Evolutionary conservation across 2,329 filamentous ascomycete genomes (phyloP).

Genomic region (Aspergillus udagawae): DNA sequence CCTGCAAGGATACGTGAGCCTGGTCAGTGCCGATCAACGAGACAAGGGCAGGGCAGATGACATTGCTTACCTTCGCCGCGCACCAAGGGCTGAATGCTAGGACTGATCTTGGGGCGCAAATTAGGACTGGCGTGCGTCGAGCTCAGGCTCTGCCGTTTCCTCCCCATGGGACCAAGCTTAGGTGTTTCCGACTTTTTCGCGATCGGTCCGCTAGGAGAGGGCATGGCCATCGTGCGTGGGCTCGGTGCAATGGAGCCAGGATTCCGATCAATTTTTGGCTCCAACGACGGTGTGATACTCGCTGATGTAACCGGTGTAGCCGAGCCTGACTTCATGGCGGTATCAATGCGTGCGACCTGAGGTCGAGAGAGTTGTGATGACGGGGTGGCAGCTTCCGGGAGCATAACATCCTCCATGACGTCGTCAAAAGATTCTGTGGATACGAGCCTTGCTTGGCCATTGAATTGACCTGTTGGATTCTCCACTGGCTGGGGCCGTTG

Average conservation of each 20-base stretch:
- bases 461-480: slow-evolving; percentile 33
- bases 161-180: slow-evolving; percentile 46
- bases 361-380: slow-evolving; percentile 42
- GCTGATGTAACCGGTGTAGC: slow-evolving; percentile 60
- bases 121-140: slow-evolving; percentile 82
- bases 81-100: slow-evolving; percentile 86
- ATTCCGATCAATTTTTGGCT: slow-evolving; percentile 22
- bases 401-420: slow-evolving; percentile 61
- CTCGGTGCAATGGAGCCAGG: slow-evolving; percentile 45
- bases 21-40: slow-evolving; percentile 2
- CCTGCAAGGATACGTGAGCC: slow-evolving; percentile 23
- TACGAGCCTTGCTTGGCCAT: slow-evolving; percentile 31
- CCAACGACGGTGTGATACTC: slow-evolving; percentile 54
- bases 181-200: slow-evolving; percentile 46
- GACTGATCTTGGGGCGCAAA: slow-evolving; percentile 82
- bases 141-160: slow-evolving; percentile 67
- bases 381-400: slow-evolving; percentile 67
- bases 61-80: slow-evolving; percentile 60
- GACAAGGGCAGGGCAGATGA: slow-evolving; percentile 20
- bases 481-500: slow-evolving; percentile 46
- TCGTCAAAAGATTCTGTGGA: slow-evolving; percentile 46
- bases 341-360: slow-evolving; percentile 49
- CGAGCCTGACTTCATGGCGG: slow-evolving; percentile 31
- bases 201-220: slow-evolving; percentile 46
- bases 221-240: slow-evolving; percentile 50